Evolutionary conservation across 352 stramenopile species (phyloP).

Genomic region (Saprolegnia diclina): DNA sequence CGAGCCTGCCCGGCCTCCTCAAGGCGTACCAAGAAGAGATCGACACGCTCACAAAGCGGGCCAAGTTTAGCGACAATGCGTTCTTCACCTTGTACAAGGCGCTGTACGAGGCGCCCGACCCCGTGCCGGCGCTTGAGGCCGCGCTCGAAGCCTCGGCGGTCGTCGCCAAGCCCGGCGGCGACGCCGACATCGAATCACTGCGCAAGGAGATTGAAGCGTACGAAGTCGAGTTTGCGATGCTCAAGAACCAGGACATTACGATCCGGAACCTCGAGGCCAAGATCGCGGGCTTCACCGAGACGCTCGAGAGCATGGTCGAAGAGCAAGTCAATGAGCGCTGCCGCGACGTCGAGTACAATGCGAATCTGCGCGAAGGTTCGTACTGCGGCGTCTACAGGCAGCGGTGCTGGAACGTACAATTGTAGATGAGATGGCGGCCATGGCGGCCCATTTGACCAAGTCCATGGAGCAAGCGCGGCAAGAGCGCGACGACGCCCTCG

Average conservation of each 20-base stretch:
- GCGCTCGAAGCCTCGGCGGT: constrained; percentile 20
- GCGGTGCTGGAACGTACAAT: not conserved
- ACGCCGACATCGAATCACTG: constrained; percentile 87
- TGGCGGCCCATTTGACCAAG: constrained; percentile 38
- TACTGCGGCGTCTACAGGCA: not conserved
- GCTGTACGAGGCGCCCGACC: constrained; percentile 82
- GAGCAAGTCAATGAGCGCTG: constrained; percentile 54
- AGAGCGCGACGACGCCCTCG: constrained; percentile 59
- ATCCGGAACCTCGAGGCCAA: constrained; percentile 93
- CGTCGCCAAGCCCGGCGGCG: constrained; percentile 47
- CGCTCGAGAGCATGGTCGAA: constrained; percentile 59
- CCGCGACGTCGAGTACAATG: constrained; percentile 54
- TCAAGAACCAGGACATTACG: constrained; percentile 97
- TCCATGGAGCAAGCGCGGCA: constrained; percentile 49
- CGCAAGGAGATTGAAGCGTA: constrained; percentile 88
- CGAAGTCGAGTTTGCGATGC: constrained; percentile 88
- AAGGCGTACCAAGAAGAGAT: constrained; percentile 91
- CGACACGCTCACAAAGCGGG: constrained; percentile 85
- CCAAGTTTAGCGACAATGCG: constrained; percentile 86
- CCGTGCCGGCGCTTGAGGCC: constrained; percentile 60
- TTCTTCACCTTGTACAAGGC: constrained; percentile 87
- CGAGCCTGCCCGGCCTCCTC: constrained; percentile 50
- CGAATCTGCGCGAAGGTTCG: constrained; percentile 32
- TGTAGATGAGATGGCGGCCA: constrained; percentile 4
- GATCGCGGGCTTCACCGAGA: constrained; percentile 70